Conservation (phyloP, 129 eudicot species). For the Pittosporum tobira region DNA sequence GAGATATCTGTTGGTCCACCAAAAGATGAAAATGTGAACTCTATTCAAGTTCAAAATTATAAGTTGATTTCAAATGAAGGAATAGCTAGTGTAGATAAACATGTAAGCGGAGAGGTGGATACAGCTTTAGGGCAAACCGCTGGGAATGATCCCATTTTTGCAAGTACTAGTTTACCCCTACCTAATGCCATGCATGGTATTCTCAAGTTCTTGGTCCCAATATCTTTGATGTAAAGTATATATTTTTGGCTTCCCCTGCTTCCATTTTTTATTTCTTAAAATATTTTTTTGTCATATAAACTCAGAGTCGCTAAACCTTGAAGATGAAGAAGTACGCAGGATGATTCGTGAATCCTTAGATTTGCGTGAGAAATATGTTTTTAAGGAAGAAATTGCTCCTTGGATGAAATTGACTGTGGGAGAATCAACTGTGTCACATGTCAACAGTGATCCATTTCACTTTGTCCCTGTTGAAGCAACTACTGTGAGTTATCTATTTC, state of each 20-base stretch:
- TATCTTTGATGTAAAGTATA: too few relatives aligned
- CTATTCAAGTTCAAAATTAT: conserved; percentile 27
- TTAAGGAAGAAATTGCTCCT: conserved; percentile 68
- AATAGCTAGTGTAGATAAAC: conserved; percentile 26
- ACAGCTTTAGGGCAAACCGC: conserved; percentile 17
- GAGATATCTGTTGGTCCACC: conserved; percentile 23
- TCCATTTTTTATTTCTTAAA: background rate
- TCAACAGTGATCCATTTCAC: conserved; percentile 46
- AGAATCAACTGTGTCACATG: conserved; percentile 30
- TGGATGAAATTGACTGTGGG: conserved; percentile 45
- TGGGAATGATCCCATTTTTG: conserved; percentile 27
- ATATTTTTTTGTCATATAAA: conserved; percentile 12
- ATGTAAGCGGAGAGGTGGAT: conserved; percentile 31
- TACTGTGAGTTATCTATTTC: conserved; percentile 40
- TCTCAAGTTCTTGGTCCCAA: conserved; percentile 16
- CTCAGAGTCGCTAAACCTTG: conserved; percentile 60
- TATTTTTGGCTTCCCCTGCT: conserved; percentile 4
- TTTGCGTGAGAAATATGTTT: conserved; percentile 74
- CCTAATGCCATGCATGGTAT: conserved; percentile 52
- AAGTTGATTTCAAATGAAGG: conserved; percentile 22
- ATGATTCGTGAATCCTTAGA: conserved; percentile 84
- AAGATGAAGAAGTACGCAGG: conserved; percentile 82
- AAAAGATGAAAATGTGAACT: conserved; percentile 31
- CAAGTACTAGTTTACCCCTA: conserved; percentile 35
- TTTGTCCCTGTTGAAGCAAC: conserved; percentile 80